A percentile compares a stretch with the other conserved stretches of the same genome.
Conservation (phyloP, 177 flowering plant genomes). For the Vitis hybrid region DNA sequence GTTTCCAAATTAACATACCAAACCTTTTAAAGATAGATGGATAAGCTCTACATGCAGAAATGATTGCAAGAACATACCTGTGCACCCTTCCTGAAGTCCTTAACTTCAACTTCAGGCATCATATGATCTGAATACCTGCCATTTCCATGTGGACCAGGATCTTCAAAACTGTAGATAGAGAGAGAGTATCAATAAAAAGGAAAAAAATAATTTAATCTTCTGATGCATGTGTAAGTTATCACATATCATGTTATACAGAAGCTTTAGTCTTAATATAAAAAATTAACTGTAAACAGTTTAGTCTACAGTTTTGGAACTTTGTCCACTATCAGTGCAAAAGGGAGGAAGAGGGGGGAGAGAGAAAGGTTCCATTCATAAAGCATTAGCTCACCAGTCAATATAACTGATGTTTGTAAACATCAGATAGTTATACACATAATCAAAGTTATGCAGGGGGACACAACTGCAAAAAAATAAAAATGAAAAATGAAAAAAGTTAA, state of each 20-base stretch:
- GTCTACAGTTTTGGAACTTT: too few species aligned
- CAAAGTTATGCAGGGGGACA: constrained; percentile 71
- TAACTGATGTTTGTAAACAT: constrained; percentile 74
- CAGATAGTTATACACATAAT: constrained; percentile 71
- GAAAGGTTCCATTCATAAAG: not conserved
- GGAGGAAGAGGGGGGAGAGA: not conserved
- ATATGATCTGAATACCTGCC: constrained; percentile 40
- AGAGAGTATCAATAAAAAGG: not conserved
- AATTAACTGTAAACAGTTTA: too few species aligned
- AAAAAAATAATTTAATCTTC: too few species aligned
- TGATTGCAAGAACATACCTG: constrained; percentile 22
- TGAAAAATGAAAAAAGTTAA: not conserved
- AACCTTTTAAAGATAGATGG: not conserved
- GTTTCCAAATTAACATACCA: not conserved
- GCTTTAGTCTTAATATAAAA: too few species aligned
- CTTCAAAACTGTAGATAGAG: constrained; percentile 19
- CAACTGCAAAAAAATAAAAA: constrained; percentile 52
- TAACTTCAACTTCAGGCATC: constrained; percentile 37
- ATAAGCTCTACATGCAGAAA: not conserved
- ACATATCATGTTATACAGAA: too few species aligned
- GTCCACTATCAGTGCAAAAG: not conserved
- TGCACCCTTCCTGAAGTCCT: constrained; percentile 35
- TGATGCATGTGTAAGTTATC: too few species aligned
- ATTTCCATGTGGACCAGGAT: constrained; percentile 41
- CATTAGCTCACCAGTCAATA: constrained; percentile 64